Evolutionary conservation across 2,329 filamentous ascomycete genomes (phyloP).

Genomic region (Chrysoporthe austroafricana): DNA sequence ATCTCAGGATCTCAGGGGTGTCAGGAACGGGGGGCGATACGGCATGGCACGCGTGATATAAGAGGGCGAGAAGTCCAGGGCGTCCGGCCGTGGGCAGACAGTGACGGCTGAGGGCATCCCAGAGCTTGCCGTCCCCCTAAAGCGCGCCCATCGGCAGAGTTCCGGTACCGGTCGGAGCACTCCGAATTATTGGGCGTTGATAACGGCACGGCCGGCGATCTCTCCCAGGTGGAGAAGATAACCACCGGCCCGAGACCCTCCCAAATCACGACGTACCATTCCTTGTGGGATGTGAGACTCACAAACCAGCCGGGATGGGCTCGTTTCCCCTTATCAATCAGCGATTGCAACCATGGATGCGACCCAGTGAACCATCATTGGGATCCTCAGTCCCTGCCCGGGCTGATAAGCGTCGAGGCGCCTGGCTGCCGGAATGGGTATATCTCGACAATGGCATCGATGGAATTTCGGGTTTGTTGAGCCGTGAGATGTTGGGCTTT

Average conservation of each 20-base stretch:
- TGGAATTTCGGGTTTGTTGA: too few species aligned
- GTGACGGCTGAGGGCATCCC: not conserved
- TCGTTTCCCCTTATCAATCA: not conserved
- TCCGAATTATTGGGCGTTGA: not conserved
- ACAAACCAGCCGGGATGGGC: too few species aligned
- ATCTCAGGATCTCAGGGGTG: not conserved
- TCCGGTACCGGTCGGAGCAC: conserved; percentile 8
- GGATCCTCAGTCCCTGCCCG: too few species aligned
- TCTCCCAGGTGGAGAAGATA: not conserved
- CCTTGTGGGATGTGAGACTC: too few species aligned
- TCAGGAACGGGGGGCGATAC: too few species aligned
- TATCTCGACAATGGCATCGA: too few species aligned
- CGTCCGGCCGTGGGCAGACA: not conserved
- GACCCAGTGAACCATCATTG: not conserved
- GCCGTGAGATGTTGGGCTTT: too few species aligned
- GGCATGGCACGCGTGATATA: not conserved
- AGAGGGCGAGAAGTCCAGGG: not conserved
- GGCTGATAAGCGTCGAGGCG: too few species aligned
- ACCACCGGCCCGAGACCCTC: conserved; percentile 1
- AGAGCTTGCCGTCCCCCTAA: not conserved
- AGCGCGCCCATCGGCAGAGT: not conserved
- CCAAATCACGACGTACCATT: too few species aligned
- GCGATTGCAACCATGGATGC: not conserved
- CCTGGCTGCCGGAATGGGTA: too few species aligned
- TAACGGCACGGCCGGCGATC: conserved; percentile 15